Conservation (phyloP, 179 eudicot species). For the Nepenthes alata region DNA sequence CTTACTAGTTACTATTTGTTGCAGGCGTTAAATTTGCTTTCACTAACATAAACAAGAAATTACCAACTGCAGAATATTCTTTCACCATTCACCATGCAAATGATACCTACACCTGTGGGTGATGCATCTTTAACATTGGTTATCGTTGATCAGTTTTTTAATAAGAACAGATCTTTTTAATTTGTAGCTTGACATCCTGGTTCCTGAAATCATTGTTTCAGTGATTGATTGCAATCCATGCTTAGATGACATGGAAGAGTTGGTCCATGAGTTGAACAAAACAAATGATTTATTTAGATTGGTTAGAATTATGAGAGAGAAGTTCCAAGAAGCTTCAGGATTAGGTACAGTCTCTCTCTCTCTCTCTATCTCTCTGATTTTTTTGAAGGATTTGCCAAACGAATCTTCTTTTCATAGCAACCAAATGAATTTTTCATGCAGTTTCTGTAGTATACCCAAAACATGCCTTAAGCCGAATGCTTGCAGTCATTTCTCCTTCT, state of each 20-base stretch:
- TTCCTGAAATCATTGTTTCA: constrained; percentile 13
- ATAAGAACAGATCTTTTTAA: background rate
- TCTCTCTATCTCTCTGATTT: constrained; percentile 7
- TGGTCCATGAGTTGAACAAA: constrained; percentile 58
- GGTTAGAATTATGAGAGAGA: constrained; percentile 70
- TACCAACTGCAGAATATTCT: constrained; percentile 54
- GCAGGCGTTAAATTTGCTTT: constrained; percentile 77
- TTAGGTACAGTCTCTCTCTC: constrained; percentile 31
- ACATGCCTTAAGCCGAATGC: background rate
- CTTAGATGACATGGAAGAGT: constrained; percentile 34
- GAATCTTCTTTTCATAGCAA: background rate
- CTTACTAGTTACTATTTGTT: constrained; percentile 7
- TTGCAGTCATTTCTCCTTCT: background rate
- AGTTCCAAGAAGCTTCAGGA: constrained; percentile 56
- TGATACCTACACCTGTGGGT: constrained; percentile 61
- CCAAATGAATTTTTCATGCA: background rate
- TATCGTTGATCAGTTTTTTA: no score
- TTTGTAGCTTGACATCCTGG: background rate
- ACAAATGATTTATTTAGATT: constrained; percentile 72
- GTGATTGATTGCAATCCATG: constrained; percentile 60
- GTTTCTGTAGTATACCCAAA: background rate
- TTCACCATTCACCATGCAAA: constrained; percentile 64
- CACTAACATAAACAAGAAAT: constrained; percentile 38
- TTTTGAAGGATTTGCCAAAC: background rate
- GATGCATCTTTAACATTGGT: background rate